These are phyloP conservation scores for Cetradonia linearis DNA, from an alignment of 495 filamentous ascomycete genomes.

Conservation along the genomic window DNA sequence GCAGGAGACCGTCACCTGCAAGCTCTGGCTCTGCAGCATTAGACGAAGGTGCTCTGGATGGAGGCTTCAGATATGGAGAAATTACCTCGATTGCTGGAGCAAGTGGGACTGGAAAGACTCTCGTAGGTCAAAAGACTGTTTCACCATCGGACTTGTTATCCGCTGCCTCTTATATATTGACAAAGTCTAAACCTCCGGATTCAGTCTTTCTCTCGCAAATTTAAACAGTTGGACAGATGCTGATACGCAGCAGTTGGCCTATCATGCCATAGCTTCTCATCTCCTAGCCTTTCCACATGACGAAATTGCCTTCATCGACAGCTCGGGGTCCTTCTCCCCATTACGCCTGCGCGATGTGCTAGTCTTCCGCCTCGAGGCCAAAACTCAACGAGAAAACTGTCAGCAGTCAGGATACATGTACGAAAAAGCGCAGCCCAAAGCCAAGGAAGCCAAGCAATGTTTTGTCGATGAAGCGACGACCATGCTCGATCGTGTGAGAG, in stretches of 20 bases:
- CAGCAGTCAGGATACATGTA: conserved; percentile 21
- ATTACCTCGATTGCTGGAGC: conserved; percentile 22
- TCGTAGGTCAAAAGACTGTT: conserved; percentile 6
- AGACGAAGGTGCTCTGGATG: conserved; percentile 20
- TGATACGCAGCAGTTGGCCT: conserved; percentile 18
- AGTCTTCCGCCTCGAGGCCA: conserved; percentile 14
- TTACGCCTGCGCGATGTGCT: conserved; percentile 21
- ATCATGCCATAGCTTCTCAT: conserved; percentile 23
- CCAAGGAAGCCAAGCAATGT: not conserved
- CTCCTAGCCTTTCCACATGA: conserved; percentile 15
- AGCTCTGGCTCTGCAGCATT: conserved; percentile 19
- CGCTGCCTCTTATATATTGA: not conserved
- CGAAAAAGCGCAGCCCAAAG: conserved; percentile 3
- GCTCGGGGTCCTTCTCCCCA: conserved; percentile 22
- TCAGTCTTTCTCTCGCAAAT: not conserved
- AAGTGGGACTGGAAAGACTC: conserved; percentile 20
- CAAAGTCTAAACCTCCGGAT: not conserved
- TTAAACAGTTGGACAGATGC: not conserved
- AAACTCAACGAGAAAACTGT: conserved; percentile 8
- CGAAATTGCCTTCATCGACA: conserved; percentile 25
- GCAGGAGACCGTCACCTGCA: conserved; percentile 7
- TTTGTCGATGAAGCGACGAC: conserved; percentile 12
- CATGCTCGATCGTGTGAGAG: conserved; percentile 22
- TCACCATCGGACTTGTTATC: too few species aligned
- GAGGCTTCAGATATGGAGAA: conserved; percentile 25